phyloP scores from a whole-genome alignment of 257 asterid species.

The Scutellaria galericulata region DNA sequence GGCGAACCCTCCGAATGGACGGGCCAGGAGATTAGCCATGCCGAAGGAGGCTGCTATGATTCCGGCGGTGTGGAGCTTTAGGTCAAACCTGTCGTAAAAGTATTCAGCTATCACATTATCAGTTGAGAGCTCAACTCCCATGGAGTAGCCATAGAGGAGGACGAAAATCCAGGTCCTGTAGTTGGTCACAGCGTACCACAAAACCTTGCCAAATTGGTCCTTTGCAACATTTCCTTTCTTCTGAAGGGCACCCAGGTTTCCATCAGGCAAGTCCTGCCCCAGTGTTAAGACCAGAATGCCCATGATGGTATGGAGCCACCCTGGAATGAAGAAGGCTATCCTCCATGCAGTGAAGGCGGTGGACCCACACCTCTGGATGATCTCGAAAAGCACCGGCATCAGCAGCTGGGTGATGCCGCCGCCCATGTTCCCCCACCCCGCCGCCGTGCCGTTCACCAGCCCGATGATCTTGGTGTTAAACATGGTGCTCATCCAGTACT shows the following conservation, averaged over 20 bases:
- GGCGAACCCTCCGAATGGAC: conserved; percentile 60
- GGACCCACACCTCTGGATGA: conserved; percentile 42
- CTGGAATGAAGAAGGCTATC: conserved; percentile 63
- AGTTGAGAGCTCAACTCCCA: conserved; percentile 63
- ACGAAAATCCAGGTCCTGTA: conserved; percentile 68
- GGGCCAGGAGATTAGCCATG: conserved; percentile 56
- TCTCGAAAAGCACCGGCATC: conserved; percentile 58
- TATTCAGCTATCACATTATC: conserved; percentile 66
- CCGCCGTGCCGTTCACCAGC: conserved; percentile 58
- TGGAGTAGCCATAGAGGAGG: conserved; percentile 59
- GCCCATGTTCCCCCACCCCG: conserved; percentile 71
- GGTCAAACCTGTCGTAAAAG: conserved; percentile 62
- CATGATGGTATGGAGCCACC: conserved; percentile 58
- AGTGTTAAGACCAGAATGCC: conserved; percentile 51
- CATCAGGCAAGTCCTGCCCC: conserved; percentile 73
- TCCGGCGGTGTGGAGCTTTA: conserved; percentile 61
- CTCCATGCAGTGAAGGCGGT: conserved; percentile 65
- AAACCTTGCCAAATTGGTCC: conserved; percentile 53
- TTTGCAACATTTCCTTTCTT: conserved; percentile 54
- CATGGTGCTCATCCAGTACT: conserved; percentile 64
- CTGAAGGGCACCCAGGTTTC: conserved; percentile 55
- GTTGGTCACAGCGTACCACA: conserved; percentile 52
- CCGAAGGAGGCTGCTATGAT: conserved; percentile 64
- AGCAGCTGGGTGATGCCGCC: conserved; percentile 65
- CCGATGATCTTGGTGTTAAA: conserved; percentile 57